Evolutionary conservation across 2,329 filamentous ascomycete species (phyloP).

Genomic region (Cordyceps fumosorosea): DNA sequence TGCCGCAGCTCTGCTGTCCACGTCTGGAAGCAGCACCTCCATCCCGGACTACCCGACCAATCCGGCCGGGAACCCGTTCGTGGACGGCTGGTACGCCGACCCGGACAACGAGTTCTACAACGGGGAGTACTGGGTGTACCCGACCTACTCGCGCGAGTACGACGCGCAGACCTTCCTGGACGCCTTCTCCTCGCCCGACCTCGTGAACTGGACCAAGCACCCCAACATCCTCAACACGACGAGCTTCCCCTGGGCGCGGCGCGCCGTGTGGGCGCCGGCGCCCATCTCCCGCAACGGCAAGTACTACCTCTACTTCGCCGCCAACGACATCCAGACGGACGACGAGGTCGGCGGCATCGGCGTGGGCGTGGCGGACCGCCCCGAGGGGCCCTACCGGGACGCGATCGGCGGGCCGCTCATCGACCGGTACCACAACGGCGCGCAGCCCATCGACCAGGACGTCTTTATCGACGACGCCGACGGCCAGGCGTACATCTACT

Average conservation of each 20-base stretch:
- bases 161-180: conserved; percentile 43
- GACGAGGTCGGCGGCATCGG: conserved; percentile 34
- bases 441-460: conserved; percentile 38
- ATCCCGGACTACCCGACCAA: conserved; percentile 31
- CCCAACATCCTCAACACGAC: conserved; percentile 31
- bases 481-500: conserved; percentile 37
- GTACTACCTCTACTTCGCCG: conserved; percentile 45
- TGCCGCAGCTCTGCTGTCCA: neutral
- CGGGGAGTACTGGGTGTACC: conserved; percentile 40
- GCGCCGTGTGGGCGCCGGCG: conserved; percentile 42
- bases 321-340: conserved; percentile 37
- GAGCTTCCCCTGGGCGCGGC: conserved; percentile 34
- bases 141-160: conserved; percentile 38
- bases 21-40: neutral
- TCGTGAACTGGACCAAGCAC: conserved; percentile 43
- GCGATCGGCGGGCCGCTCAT: conserved; percentile 29
- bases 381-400: conserved; percentile 30
- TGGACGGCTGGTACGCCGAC: conserved; percentile 45
- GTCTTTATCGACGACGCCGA: conserved; percentile 34
- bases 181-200: conserved; percentile 42
- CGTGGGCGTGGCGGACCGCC: conserved; percentile 26
- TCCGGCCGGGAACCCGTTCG: conserved; percentile 40
- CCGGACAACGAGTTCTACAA: conserved; percentile 42
- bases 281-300: conserved; percentile 35
- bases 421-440: conserved; percentile 34